Evolutionary conservation across 441 rosid genomes (phyloP), one percentile per base, ranked within the genome.

Genomic region (Pelargonium citronellum): DNA sequence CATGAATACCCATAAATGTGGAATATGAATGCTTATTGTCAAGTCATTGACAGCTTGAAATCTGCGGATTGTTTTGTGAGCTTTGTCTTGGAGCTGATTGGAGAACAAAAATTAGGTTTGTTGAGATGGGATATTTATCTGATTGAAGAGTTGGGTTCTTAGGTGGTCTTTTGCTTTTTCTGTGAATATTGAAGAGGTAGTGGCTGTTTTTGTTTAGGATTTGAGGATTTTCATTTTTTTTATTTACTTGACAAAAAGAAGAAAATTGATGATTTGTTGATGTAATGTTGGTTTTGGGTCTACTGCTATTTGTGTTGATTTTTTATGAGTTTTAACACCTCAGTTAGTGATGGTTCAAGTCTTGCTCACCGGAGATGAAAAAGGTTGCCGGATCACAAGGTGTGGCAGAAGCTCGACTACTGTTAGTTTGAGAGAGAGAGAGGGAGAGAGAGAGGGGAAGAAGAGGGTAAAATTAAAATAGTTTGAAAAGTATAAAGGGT

Each of bases 311-410:
- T 73, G 46, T 81, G 70, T 20, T 75, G 66, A 68, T 79, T 22
- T 30, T 81, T 7, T 83, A 64, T 60, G 67, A 24, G 15, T 60
- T 75, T 17, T 81, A 70, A 86, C 24, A 27, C 81, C 3, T 66
- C 78, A 62, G 67, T 79, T 4, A 81, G 75, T 67, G 73, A 76
- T 55, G 82, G 80, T 75, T 79, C 91, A 13, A 71, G 67, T 53
- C 77, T 77, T 20, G 80, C 81, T 5, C 82, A 22, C 24, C 24
- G 24, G 24, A 22, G 24, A 22, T 22, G 24, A 22, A 0, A 22
- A 22, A 22, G 24, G 24, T 22, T 1, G 24, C 24, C 24, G 24
- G 24, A 22, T 0, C 24, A 22, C 24, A 1, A 22, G 24, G 24
- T 22, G 24, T 22, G 24, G 24, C 24, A 22, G 24, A 22, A 22